Base-by-base conservation (phyloP, 2,329 filamentous ascomycete genomes). In the Kalaharituber pfeilii region DNA sequence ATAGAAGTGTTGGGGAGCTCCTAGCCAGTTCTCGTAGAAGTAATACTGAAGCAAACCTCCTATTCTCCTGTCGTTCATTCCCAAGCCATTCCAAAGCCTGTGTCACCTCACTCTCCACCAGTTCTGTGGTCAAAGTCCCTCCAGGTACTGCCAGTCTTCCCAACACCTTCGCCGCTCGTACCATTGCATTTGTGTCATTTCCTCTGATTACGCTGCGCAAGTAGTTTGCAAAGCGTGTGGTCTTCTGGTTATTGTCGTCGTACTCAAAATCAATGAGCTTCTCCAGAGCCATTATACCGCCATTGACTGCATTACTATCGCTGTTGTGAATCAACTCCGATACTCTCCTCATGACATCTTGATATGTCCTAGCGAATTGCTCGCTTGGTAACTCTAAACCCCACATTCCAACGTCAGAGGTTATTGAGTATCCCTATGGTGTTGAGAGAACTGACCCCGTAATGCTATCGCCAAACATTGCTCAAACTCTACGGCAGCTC, bases 31-130 rank as follows among this genome's bases (percentile, higher is more conserved):
- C 91, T 56, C 88, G 80, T 53, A 98, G 77, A 28, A 94, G 82
- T 24, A 98, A 76, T 6, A 94, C 89, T 18, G 91, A 88, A 56
- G 88, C 89, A 66, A 96, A 95, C 63, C 91, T 79, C 62, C 89
- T 78, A 66, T 89, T 89, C 71, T 98, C 91, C 63, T 94, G 81
- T 61, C 89, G 79, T 67, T 96, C 93, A 50, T 88, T 88, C 66
- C 96, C 89, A 55, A 98, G 78, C 85, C 88, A 96, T 71, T 98
- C 91, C 53, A 98, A 75, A 1, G 93, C 88, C 18, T 87, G 91
- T 68, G 95, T 93, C 58, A 96, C 88, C 69, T 98, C 89, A 53
- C 87, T 89, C 66, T 98, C 91, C 55, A 98, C 91, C 53, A 98
- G 74, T 68, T 96, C 89, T 6, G 89, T 93, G 45, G 94, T 94